Evolutionary conservation across 2,329 filamentous ascomycete species (phyloP).

Genomic region (Periglandula ipomoeae): DNA sequence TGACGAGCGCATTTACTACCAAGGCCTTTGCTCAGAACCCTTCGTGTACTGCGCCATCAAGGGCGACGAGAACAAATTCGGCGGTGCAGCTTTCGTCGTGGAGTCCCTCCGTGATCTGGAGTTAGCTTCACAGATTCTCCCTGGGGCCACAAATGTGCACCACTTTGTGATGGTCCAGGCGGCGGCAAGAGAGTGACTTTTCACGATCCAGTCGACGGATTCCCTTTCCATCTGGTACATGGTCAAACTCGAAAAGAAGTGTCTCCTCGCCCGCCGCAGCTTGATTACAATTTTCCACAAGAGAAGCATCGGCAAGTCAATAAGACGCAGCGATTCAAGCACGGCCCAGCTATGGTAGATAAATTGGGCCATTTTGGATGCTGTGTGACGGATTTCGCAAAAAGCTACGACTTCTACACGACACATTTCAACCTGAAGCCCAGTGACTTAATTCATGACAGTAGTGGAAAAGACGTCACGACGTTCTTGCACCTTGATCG

Average conservation of each 20-base stretch:
- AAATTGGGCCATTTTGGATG: conserved; percentile 48
- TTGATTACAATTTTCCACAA: conserved; percentile 38
- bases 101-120: conserved; percentile 46
- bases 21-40: conserved; percentile 52
- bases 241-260: conserved; percentile 37
- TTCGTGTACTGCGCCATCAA: conserved; percentile 47
- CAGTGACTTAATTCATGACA: conserved; percentile 25
- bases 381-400: conserved; percentile 41
- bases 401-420: conserved; percentile 39
- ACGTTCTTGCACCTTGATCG: conserved; percentile 37
- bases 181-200: conserved; percentile 45
- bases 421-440: conserved; percentile 41
- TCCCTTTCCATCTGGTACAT: conserved; percentile 47
- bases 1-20: conserved; percentile 44
- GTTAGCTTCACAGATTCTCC: conserved; percentile 36
- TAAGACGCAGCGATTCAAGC: conserved; percentile 39
- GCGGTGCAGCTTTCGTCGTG: conserved; percentile 49
- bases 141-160: conserved; percentile 37
- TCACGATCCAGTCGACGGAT: conserved; percentile 44
- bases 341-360: conserved; percentile 37
- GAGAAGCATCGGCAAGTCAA: conserved; percentile 33
- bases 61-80: conserved; percentile 40
- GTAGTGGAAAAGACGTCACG: conserved; percentile 16
- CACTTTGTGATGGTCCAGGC: conserved; percentile 38
- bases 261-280: conserved; percentile 28